phyloP scores from a whole-genome alignment of 352 stramenopile genomes.

The Pythium apleroticum region DNA sequence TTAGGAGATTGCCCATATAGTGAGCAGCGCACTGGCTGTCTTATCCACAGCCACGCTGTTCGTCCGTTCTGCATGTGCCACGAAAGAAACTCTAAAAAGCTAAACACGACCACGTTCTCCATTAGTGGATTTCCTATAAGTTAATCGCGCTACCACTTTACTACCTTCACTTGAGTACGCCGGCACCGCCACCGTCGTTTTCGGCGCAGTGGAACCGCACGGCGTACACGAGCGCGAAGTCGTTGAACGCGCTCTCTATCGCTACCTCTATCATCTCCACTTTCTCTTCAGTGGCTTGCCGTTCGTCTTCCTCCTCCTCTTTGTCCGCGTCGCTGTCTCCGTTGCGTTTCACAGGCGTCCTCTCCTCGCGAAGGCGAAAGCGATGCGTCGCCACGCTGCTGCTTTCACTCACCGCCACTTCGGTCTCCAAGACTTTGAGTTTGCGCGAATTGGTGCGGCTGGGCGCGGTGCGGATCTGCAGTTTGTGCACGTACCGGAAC shows the following conservation, averaged over 20 bases:
- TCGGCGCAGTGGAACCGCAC: slow-evolving; percentile 35
- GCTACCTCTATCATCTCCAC: slow-evolving; percentile 63
- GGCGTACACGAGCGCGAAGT: slow-evolving; percentile 73
- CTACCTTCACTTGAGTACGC: slow-evolving; percentile 3
- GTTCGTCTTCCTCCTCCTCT: slow-evolving; percentile 3
- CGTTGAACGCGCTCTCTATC: slow-evolving; percentile 63
- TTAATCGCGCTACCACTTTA: slow-evolving; percentile 9
- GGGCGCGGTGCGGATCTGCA: slow-evolving; percentile 48
- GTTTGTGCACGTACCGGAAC: slow-evolving; percentile 57
- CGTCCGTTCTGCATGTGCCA: slow-evolving; percentile 2
- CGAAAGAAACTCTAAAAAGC: not conserved
- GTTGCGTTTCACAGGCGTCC: slow-evolving; percentile 24
- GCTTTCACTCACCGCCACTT: slow-evolving; percentile 40
- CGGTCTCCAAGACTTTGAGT: slow-evolving; percentile 33
- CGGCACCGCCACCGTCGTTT: not conserved
- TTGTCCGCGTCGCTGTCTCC: not conserved
- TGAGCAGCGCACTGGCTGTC: not conserved
- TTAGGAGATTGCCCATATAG: slow-evolving; percentile 5
- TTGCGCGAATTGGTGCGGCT: slow-evolving; percentile 36
- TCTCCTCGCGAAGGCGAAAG: slow-evolving; percentile 23
- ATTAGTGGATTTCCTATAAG: slow-evolving; percentile 13
- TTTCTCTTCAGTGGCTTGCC: not conserved
- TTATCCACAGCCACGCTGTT: not conserved
- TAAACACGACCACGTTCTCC: not conserved
- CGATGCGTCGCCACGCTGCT: slow-evolving; percentile 55